A percentile compares a stretch with the other conserved stretches of the same genome.
Evolutionary conservation across 2,329 filamentous ascomycete species (phyloP).

Genomic region (Hymenoscyphus fraxineus): DNA sequence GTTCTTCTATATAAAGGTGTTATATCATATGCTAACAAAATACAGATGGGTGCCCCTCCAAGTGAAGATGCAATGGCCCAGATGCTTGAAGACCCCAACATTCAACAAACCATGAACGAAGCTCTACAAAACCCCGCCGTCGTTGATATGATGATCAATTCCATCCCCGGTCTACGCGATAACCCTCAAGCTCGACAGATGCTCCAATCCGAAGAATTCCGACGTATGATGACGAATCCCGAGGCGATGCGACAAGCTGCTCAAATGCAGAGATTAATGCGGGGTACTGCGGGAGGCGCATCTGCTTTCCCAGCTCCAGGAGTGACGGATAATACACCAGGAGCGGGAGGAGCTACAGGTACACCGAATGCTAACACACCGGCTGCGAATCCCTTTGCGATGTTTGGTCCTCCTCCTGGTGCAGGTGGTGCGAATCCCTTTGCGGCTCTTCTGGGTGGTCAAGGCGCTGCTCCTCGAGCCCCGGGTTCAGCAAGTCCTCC

Average conservation of each 20-base stretch:
- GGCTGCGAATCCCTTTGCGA: conserved; percentile 27
- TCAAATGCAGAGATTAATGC: conserved; percentile 73
- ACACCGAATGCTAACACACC: conserved; percentile 23
- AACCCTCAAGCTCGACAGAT: conserved; percentile 75
- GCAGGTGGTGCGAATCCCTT: conserved; percentile 53
- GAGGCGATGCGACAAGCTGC: conserved; percentile 77
- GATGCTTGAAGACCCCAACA: conserved; percentile 85
- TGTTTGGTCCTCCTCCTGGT: conserved; percentile 34
- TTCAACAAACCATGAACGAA: conserved; percentile 86
- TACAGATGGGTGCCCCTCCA: conserved; percentile 83
- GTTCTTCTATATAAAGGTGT: conserved; percentile 37
- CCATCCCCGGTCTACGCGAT: conserved; percentile 76
- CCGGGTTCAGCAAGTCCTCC: conserved; percentile 33
- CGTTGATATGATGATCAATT: conserved; percentile 89
- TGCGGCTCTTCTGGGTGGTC: conserved; percentile 51
- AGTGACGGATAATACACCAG: conserved; percentile 77
- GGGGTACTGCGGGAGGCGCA: conserved; percentile 42
- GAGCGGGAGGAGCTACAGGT: conserved; percentile 33
- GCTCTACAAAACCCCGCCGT: conserved; percentile 93
- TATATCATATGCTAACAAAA: conserved; percentile 25
- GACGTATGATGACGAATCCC: conserved; percentile 90
- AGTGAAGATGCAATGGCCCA: conserved; percentile 75
- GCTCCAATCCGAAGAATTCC: conserved; percentile 82
- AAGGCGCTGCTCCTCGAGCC: conserved; percentile 31
- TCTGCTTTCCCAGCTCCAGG: conserved; percentile 83